phyloP scores from a whole-genome alignment of 2,329 filamentous ascomycete species.

The Ceratocystis papillata region DNA sequence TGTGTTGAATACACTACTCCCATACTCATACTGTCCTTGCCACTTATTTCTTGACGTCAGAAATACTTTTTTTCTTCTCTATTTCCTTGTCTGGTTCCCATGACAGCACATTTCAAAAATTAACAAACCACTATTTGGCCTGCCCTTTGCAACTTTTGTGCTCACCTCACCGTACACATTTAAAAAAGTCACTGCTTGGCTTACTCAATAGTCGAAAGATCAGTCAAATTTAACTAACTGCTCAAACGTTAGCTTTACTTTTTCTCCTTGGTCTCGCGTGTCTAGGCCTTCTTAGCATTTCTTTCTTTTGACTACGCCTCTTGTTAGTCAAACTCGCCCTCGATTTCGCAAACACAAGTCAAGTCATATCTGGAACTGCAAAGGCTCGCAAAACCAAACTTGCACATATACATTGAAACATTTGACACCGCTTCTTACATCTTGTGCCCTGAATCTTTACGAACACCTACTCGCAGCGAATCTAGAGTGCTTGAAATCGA shows the following conservation, averaged over 20 bases:
- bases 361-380: background rate
- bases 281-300: background rate
- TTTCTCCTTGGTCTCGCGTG: background rate
- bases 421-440: background rate
- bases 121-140: conserved; percentile 11
- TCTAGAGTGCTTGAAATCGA: background rate
- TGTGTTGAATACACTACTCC: background rate
- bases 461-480: conserved; percentile 6
- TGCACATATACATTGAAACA: background rate
- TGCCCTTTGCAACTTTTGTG: conserved; percentile 15
- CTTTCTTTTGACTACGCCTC: background rate
- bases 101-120: conserved; percentile 3
- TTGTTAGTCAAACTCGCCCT: background rate
- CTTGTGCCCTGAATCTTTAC: background rate
- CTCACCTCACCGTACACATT: background rate
- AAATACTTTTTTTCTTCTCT: background rate
- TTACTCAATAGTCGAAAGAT: conserved; percentile 5
- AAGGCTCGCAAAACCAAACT: background rate
- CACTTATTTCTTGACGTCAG: conserved; percentile 18
- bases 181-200: background rate
- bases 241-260: background rate
- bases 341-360: background rate
- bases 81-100: background rate
- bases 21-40: conserved; percentile 5
- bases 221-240: background rate